A percentile compares a stretch with the other conserved stretches of the same genome.
These are phyloP conservation scores for Imleria badia DNA, from an alignment of 768 basidiomycete species.

Conservation along the genomic window DNA sequence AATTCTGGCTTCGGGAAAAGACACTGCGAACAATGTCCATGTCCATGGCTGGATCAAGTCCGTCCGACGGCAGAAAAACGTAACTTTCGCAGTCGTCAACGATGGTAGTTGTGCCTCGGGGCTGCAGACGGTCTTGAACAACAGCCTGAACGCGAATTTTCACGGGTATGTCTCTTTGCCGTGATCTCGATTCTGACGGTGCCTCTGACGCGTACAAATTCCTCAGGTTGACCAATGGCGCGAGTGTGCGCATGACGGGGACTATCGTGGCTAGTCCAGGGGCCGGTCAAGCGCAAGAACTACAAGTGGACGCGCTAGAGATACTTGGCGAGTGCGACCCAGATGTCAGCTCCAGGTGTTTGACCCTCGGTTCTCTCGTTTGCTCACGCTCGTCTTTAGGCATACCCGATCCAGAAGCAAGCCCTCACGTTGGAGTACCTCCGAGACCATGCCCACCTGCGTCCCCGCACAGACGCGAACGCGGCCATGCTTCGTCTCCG, in stretches of 20 bases:
- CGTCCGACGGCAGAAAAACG: slow-evolving; percentile 80
- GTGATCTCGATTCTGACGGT: neutral
- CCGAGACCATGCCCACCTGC: slow-evolving; percentile 85
- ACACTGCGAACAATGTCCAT: slow-evolving; percentile 22
- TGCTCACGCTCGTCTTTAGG: slow-evolving; percentile 39
- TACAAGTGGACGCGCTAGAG: slow-evolving; percentile 47
- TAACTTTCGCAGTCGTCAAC: slow-evolving; percentile 79
- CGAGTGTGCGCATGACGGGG: slow-evolving; percentile 52
- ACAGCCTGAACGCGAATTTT: slow-evolving; percentile 15
- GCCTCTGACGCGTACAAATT: slow-evolving; percentile 4
- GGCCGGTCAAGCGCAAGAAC: slow-evolving; percentile 50
- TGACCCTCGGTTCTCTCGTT: neutral
- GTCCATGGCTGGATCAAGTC: slow-evolving; percentile 88
- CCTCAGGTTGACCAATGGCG: slow-evolving; percentile 51
- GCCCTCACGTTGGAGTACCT: slow-evolving; percentile 74
- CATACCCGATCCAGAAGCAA: slow-evolving; percentile 93
- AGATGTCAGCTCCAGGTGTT: slow-evolving; percentile 39
- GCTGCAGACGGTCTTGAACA: slow-evolving; percentile 74
- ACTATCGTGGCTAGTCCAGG: slow-evolving; percentile 47
- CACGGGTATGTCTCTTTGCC: slow-evolving; percentile 13
- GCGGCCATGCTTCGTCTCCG: slow-evolving; percentile 78
- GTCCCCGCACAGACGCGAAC: slow-evolving; percentile 70
- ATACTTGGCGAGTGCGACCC: slow-evolving; percentile 58
- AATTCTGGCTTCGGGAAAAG: slow-evolving; percentile 29
- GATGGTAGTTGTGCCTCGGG: slow-evolving; percentile 76